These are phyloP conservation scores for Nannizziopsis arthrosporioides DNA, from an alignment of 2,329 filamentous ascomycete species.

Conservation along the genomic window DNA sequence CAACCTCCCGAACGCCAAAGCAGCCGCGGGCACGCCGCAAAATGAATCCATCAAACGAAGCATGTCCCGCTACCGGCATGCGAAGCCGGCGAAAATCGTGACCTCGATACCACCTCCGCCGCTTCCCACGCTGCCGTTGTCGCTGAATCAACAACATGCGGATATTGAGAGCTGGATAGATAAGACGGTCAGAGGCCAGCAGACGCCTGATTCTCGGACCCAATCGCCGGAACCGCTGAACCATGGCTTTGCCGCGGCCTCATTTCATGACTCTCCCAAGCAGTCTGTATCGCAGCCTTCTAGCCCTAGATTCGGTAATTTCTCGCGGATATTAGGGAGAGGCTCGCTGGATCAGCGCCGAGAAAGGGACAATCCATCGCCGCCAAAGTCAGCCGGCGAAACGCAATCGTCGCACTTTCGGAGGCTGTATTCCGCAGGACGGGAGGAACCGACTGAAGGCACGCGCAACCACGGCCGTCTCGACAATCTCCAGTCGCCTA, in stretches of 20 bases:
- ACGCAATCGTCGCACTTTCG: background rate
- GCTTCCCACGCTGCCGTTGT: background rate
- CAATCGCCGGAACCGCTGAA: constrained; percentile 1
- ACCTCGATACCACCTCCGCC: constrained; percentile 13
- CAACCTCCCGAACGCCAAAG: background rate
- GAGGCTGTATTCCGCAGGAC: background rate
- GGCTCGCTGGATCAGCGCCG: background rate
- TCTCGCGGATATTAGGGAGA: constrained; percentile 5
- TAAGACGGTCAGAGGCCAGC: background rate
- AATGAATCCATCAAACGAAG: constrained; percentile 24
- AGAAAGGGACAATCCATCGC: background rate
- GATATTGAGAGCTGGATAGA: constrained; percentile 7
- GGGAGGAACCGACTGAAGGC: background rate
- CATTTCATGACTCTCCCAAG: background rate
- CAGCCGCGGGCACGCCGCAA: constrained; percentile 14
- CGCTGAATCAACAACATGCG: background rate
- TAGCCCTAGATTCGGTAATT: constrained; percentile 5
- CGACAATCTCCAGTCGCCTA: constrained; percentile 1
- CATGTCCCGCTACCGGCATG: constrained; percentile 30
- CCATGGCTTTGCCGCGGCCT: background rate
- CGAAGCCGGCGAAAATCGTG: constrained; percentile 16
- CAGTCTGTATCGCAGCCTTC: constrained; percentile 6
- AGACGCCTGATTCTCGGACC: background rate
- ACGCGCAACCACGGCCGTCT: background rate
- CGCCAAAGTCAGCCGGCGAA: constrained; percentile 1